Evolutionary conservation across 2,329 filamentous ascomycete genomes (phyloP).

Genomic region (Hypoxylon sp.): DNA sequence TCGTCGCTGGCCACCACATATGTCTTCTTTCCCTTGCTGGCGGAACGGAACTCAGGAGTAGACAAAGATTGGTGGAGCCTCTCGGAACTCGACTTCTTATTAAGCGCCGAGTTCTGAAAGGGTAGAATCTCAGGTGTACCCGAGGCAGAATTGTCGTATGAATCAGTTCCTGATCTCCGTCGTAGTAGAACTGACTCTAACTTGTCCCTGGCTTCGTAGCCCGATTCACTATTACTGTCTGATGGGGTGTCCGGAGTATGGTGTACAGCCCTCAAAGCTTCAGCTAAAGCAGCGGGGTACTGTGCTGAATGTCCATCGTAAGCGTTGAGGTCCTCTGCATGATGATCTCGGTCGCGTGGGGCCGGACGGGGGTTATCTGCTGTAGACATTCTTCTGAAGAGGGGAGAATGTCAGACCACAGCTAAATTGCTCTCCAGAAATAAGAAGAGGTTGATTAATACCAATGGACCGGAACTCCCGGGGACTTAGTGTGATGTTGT

Average conservation of each 20-base stretch:
- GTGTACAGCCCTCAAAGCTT: constrained; percentile 41
- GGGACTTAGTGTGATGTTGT: background rate
- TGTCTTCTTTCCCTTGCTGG: constrained; percentile 42
- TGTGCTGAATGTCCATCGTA: constrained; percentile 20
- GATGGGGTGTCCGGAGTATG: constrained; percentile 40
- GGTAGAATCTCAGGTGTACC: constrained; percentile 48
- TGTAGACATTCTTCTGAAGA: constrained; percentile 30
- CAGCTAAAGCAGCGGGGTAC: constrained; percentile 36
- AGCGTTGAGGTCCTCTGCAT: constrained; percentile 5
- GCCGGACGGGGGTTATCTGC: constrained; percentile 15
- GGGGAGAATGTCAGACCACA: background rate
- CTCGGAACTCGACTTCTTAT: constrained; percentile 34
- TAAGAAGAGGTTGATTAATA: constrained; percentile 12
- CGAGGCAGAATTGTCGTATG: constrained; percentile 48
- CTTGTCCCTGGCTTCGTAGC: constrained; percentile 27
- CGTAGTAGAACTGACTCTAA: constrained; percentile 43
- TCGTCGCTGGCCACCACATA: constrained; percentile 55
- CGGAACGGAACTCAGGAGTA: constrained; percentile 15
- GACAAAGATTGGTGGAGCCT: constrained; percentile 22
- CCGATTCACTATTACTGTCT: constrained; percentile 44
- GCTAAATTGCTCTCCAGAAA: background rate
- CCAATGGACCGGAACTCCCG: constrained; percentile 7
- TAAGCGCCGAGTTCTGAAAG: constrained; percentile 23
- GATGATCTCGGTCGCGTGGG: constrained; percentile 1
- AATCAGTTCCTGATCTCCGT: constrained; percentile 40